These are phyloP conservation scores for Diaporthe capsici DNA, from an alignment of 2,329 filamentous ascomycete species.

Conservation along the genomic window DNA sequence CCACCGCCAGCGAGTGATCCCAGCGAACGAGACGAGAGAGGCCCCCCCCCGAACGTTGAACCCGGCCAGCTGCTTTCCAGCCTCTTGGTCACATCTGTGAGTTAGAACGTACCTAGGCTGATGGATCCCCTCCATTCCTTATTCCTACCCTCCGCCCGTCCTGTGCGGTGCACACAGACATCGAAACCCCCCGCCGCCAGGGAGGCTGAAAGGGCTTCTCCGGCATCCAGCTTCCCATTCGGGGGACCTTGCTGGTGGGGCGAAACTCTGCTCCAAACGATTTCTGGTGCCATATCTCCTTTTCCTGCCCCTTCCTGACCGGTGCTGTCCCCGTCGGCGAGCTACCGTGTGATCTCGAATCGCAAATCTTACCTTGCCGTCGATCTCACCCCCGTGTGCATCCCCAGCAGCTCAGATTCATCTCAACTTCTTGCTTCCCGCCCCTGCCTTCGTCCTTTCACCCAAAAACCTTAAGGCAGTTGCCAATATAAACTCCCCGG, in stretches of 20 bases:
- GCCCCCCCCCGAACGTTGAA: neutral
- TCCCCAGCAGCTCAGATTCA: constrained; percentile 18
- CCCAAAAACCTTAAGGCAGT: constrained; percentile 2
- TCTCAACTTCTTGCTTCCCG: constrained; percentile 32
- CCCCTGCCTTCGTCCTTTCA: constrained; percentile 22
- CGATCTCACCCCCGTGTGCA: constrained; percentile 2
- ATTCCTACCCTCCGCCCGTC: constrained; percentile 9
- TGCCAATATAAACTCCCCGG: constrained; percentile 11
- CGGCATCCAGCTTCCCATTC: constrained; percentile 11
- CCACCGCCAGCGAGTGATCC: neutral
- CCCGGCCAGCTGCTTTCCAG: neutral
- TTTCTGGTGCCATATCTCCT: constrained; percentile 14
- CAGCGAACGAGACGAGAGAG: neutral
- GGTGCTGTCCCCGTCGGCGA: constrained; percentile 17
- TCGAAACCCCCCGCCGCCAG: neutral
- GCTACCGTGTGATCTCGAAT: constrained; percentile 28
- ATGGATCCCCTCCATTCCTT: constrained; percentile 17
- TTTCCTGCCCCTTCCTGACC: neutral
- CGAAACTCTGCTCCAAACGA: constrained; percentile 2
- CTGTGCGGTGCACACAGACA: constrained; percentile 5
- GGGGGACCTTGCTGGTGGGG: constrained; percentile 5
- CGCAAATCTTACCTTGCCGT: constrained; percentile 26
- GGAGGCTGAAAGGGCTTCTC: neutral
- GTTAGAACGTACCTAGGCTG: neutral
- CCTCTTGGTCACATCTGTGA: neutral